Conservation (phyloP, 805 yeast species). For the Cyberlindnera xylosilytica region DNA sequence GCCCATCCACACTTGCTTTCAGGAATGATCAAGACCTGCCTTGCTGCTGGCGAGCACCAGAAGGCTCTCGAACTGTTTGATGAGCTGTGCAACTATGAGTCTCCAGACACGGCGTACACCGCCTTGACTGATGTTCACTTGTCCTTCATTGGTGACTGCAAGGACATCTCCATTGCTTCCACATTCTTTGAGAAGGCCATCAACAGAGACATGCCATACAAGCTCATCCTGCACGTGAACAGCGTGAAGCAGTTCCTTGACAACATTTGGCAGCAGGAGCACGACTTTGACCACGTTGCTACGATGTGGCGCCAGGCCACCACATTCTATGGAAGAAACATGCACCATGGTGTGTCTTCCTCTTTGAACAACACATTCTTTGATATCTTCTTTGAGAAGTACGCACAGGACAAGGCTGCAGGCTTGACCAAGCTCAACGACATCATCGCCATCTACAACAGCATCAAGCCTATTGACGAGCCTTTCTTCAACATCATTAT, state of each 20-base stretch:
- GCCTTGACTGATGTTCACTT: conserved; percentile 72
- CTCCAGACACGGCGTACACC: conserved; percentile 39
- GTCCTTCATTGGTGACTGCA: conserved; percentile 73
- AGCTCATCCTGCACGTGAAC: conserved; percentile 68
- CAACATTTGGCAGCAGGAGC: conserved; percentile 56
- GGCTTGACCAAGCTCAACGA: conserved; percentile 57
- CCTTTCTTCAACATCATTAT: conserved; percentile 78
- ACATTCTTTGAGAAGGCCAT: conserved; percentile 74
- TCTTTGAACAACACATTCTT: conserved; percentile 69
- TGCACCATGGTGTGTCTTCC: conserved; percentile 67
- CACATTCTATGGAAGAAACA: conserved; percentile 52
- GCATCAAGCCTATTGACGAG: conserved; percentile 63
- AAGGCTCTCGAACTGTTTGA: conserved; percentile 65
- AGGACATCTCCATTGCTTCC: conserved; percentile 67
- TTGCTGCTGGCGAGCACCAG: conserved; percentile 59
- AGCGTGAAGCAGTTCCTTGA: conserved; percentile 61
- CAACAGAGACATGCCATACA: conserved; percentile 67
- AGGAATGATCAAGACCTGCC: conserved; percentile 72
- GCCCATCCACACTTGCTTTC: conserved; percentile 49
- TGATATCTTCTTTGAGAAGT: conserved; percentile 60
- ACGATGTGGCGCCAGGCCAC: conserved; percentile 63
- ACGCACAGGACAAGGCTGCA: conserved; percentile 44
- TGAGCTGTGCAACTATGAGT: conserved; percentile 48
- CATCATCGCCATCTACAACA: conserved; percentile 53
- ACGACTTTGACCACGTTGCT: conserved; percentile 55